Conservation (phyloP, 2,329 filamentous ascomycete species). For the Elsinoe australis region DNA sequence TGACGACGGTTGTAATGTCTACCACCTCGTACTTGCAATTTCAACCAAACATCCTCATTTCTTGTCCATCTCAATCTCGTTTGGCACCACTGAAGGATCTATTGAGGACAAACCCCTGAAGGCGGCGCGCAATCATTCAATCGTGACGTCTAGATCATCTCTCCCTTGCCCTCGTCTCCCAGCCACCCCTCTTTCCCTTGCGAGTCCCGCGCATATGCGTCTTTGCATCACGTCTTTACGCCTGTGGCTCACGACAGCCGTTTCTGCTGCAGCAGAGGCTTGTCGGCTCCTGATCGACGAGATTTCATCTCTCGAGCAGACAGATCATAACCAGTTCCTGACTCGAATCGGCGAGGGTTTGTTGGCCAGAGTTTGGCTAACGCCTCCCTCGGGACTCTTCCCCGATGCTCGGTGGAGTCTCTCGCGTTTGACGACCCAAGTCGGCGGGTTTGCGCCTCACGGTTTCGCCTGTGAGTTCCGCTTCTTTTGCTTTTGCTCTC, state of each 20-base stretch:
- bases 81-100: not conserved
- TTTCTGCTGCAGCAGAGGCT: constrained; percentile 10
- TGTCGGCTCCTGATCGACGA: constrained; percentile 16
- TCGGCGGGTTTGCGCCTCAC: not conserved
- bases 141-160: constrained; percentile 13
- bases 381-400: constrained; percentile 15
- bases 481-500: not conserved
- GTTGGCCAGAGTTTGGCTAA: constrained; percentile 14
- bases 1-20: constrained; percentile 11
- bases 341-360: constrained; percentile 1
- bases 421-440: constrained; percentile 12
- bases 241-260: not conserved
- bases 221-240: constrained; percentile 1
- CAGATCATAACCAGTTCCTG: constrained; percentile 15
- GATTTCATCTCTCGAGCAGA: constrained; percentile 7
- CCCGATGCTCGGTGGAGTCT: constrained; percentile 8
- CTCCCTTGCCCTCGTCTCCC: not conserved
- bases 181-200: constrained; percentile 1
- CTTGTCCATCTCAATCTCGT: not conserved
- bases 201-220: not conserved
- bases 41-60: constrained; percentile 11
- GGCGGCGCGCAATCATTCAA: not conserved
- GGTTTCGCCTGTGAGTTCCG: not conserved
- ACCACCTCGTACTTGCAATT: constrained; percentile 12
- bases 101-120: not conserved